Conservation (phyloP, 1,284 basidiomycete genomes). For the Tilletia indica region DNA sequence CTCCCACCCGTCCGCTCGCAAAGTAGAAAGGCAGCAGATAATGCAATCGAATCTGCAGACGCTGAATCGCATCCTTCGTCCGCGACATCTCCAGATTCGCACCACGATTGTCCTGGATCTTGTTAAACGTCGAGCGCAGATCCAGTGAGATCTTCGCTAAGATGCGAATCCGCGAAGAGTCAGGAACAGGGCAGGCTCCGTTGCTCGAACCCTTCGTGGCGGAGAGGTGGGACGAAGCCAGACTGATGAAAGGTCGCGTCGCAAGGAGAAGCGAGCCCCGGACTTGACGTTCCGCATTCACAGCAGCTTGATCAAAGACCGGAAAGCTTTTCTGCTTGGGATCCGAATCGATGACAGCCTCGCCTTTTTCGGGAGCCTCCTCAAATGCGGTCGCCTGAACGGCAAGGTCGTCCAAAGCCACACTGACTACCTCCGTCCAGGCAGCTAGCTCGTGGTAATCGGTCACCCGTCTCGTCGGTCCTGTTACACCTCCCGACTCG, state of each 20-base stretch:
- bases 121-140: neutral
- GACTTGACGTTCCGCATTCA: neutral
- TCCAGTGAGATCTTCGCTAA: neutral
- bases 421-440: constrained; percentile 10
- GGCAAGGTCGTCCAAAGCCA: constrained; percentile 2
- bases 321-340: neutral
- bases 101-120: constrained; percentile 7
- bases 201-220: neutral
- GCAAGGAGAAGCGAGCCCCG: neutral
- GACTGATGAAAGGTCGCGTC: neutral
- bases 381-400: neutral
- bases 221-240: neutral
- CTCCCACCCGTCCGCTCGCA: neutral
- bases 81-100: neutral
- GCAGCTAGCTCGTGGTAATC: neutral
- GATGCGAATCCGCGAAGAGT: neutral
- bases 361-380: too few relatives aligned
- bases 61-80: constrained; percentile 5
- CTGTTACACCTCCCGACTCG: neutral
- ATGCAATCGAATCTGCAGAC: neutral
- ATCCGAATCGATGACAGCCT: too few relatives aligned
- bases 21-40: constrained; percentile 14
- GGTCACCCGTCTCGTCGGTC: neutral
- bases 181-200: neutral
- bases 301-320: neutral